Conservation (phyloP, 2,329 filamentous ascomycete species). For the Botrytis fragariae region DNA sequence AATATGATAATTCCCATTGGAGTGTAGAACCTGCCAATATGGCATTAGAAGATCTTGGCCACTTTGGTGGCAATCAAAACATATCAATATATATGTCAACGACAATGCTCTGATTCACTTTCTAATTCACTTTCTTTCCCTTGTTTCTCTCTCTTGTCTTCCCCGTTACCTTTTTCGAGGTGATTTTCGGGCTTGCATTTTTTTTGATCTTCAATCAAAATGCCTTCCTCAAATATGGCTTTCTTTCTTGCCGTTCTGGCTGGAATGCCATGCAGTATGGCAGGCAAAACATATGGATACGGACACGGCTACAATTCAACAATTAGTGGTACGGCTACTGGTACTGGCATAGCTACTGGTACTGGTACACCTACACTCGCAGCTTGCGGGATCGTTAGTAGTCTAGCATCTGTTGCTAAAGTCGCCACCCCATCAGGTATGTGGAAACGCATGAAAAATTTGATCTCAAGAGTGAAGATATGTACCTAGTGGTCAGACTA, state of each 20-base stretch:
- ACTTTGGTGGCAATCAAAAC: neutral
- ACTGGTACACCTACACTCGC: slow-evolving; percentile 18
- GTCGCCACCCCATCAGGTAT: slow-evolving; percentile 28
- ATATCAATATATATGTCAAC: neutral
- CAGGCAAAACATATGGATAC: neutral
- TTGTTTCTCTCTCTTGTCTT: slow-evolving; percentile 3
- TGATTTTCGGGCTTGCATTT: neutral
- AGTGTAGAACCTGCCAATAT: slow-evolving; percentile 2
- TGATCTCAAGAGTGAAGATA: neutral
- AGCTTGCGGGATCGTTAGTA: slow-evolving; percentile 35
- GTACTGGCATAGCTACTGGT: slow-evolving; percentile 12
- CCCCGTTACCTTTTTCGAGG: neutral
- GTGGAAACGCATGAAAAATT: neutral
- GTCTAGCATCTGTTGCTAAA: slow-evolving; percentile 28
- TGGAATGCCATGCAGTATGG: neutral
- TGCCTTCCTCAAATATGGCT: slow-evolving; percentile 5
- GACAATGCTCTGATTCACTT: neutral
- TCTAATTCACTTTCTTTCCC: neutral
- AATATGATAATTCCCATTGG: neutral
- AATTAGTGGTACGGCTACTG: neutral
- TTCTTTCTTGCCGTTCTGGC: neutral
- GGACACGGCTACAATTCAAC: neutral
- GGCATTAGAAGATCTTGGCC: neutral
- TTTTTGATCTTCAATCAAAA: neutral
- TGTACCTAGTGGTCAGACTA: neutral